Evolutionary conservation across 768 basidiomycete genomes (phyloP), one percentile per base, ranked within the genome.

Genomic region (Boletus coccyginus): DNA sequence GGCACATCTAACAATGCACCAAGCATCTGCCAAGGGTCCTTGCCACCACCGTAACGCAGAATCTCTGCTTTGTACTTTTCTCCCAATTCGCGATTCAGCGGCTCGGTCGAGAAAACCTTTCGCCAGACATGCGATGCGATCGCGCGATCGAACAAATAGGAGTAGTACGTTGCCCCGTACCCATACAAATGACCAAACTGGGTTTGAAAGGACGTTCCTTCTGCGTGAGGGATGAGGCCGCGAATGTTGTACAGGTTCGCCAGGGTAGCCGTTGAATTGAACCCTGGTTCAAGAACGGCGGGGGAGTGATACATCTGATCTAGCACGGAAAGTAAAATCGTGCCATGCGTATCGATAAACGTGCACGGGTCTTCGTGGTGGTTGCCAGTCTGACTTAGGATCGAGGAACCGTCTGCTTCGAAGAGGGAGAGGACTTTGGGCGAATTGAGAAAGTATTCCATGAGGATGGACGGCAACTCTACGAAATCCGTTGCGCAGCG

Each of bases 401-500:
- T 64, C 5, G 78, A 75, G 13, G 78, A 77, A 17, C 75, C 76
- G n/a, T 84, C 74, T 8, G 74, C 65, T 59, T 84, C 81, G 66
- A 94, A 92, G 17, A 96, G 82, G 7, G 88, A 84, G 24, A 98
- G 82, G 31, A 98, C 92, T 14, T 75, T 72, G 0, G 92, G 84
- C 0, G 95, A 96, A 41, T 82, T 88, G 41, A 96, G 82, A 77
- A 99, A 98, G 67, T 94, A 93, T 69, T 99, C 97, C 97, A 98
- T 98, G 21, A 99, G 83, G 64, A 98, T 94, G 11, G 96, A 98
- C 0, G 97, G 97, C 7, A 99, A 78, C 68, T 99, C 97, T 55
- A 98, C 96, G 66, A 99, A 97, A 69, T 99, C 97, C 0, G 97
- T 99, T 0, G 97, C 92, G 69, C 94, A 97, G 19, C 97, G 91